Evolutionary conservation across 2,329 filamentous ascomycete genomes (phyloP).

Genomic region (Ophiostoma quercus): DNA sequence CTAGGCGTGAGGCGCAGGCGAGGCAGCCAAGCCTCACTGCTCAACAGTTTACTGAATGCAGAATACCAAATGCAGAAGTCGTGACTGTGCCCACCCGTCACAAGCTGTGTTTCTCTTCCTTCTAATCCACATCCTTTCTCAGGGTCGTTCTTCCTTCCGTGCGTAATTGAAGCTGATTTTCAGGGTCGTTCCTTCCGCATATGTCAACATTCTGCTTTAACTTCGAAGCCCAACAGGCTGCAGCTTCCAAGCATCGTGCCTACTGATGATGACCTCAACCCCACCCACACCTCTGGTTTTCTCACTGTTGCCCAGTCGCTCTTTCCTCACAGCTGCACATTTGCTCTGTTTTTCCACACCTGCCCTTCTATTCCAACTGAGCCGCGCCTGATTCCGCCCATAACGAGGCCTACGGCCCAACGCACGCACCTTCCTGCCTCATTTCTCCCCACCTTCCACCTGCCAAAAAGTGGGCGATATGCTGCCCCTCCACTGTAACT

Average conservation of each 20-base stretch:
- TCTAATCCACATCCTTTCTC: background rate
- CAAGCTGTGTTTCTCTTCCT: background rate
- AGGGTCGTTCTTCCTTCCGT: background rate
- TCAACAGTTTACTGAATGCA: background rate
- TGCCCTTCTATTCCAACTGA: background rate
- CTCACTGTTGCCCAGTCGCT: background rate
- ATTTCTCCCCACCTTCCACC: background rate
- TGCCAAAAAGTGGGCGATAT: conserved; percentile 2
- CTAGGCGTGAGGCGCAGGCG: background rate
- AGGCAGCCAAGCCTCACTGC: background rate
- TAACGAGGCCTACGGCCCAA: background rate
- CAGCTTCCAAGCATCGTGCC: background rate
- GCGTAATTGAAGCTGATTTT: background rate
- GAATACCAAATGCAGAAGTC: background rate
- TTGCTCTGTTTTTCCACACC: background rate
- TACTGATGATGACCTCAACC: background rate
- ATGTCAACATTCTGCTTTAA: background rate
- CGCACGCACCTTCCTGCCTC: background rate
- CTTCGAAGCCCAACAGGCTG: background rate
- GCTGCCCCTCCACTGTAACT: conserved; percentile 14
- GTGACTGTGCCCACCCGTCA: background rate
- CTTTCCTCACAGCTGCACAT: background rate
- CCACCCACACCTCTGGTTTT: background rate
- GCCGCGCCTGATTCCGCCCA: background rate
- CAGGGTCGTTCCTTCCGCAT: background rate